These are phyloP conservation scores for Stephanodiscus minutulus DNA, from an alignment of 108 stramenopile species.

Conservation along the genomic window DNA sequence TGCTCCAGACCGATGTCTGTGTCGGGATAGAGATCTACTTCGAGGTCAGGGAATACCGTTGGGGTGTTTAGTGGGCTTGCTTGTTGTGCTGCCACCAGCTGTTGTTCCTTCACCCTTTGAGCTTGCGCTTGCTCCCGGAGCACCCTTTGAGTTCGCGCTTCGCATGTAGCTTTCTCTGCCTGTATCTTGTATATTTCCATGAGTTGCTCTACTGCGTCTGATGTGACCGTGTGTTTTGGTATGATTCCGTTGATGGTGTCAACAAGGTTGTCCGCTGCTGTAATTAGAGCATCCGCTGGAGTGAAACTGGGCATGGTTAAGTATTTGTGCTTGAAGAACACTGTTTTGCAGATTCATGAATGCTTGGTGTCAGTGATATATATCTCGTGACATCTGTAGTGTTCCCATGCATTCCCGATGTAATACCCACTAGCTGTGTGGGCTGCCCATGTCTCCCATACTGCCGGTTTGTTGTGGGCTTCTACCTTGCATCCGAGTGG, in stretches of 20 bases:
- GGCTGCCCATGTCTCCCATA: slow-evolving; percentile 8
- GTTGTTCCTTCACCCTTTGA: too few relatives aligned
- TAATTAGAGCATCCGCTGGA: slow-evolving; percentile 12
- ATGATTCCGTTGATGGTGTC: background rate
- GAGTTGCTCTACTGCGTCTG: slow-evolving; percentile 6
- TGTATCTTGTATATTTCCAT: background rate
- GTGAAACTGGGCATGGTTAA: slow-evolving; percentile 3
- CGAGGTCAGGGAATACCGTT: too few relatives aligned
- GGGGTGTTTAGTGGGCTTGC: too few relatives aligned
- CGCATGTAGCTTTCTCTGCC: background rate
- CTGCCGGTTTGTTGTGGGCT: background rate
- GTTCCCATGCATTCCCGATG: slow-evolving; percentile 4
- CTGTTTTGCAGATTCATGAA: too few relatives aligned
- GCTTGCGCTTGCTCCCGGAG: background rate
- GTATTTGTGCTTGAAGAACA: background rate
- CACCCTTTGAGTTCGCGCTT: background rate
- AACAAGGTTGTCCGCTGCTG: slow-evolving; percentile 3
- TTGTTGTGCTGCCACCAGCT: too few relatives aligned
- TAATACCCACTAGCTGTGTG: slow-evolving; percentile 9
- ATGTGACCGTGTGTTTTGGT: background rate
- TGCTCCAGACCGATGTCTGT: too few relatives aligned
- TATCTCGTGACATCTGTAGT: background rate
- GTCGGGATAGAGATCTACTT: too few relatives aligned
- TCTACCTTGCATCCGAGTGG: slow-evolving; percentile 19
- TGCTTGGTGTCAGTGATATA: too few relatives aligned